Percentiles rank a stretch among this genome's conserved stretches.
These are phyloP conservation scores for Mychonastes homosphaera DNA, from an alignment of 139 green algal species.

Conservation along the genomic window DNA sequence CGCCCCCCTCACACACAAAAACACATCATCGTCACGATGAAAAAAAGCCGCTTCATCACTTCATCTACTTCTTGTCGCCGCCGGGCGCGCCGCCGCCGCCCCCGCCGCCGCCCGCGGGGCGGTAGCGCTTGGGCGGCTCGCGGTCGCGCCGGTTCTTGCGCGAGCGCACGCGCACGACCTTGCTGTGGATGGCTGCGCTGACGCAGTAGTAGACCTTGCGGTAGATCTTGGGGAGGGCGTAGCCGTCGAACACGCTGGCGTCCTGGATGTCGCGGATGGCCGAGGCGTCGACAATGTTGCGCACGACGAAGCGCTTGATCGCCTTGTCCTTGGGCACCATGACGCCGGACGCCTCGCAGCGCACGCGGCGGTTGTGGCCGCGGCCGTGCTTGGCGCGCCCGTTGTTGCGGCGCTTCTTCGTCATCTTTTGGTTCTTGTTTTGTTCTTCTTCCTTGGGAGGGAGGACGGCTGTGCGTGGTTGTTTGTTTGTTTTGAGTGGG, in stretches of 20 bases:
- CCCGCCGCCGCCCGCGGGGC: too few species aligned
- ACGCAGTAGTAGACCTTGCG: conserved; percentile 99
- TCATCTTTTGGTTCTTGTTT: too few species aligned
- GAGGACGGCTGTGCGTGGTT: too few species aligned
- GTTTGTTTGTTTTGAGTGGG: too few species aligned
- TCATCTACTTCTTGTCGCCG: too few species aligned
- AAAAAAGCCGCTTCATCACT: too few species aligned
- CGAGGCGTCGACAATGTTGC: conserved; percentile 95
- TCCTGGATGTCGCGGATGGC: conserved; percentile 98
- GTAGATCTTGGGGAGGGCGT: conserved; percentile 98
- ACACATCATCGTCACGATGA: too few species aligned
- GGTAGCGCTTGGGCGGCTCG: conserved; percentile 75
- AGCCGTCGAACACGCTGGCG: conserved; percentile 78
- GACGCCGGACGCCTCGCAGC: conserved; percentile 89
- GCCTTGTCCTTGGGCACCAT: conserved; percentile 98
- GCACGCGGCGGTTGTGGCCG: conserved; percentile 79
- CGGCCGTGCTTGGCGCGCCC: conserved; percentile 83
- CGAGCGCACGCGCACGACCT: conserved; percentile 93
- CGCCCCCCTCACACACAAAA: too few species aligned
- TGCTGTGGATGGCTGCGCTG: conserved; percentile 96
- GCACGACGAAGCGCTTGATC: conserved; percentile 98
- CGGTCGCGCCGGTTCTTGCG: conserved; percentile 76
- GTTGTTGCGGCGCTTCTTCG: conserved; percentile 77
- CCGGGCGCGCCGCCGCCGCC: too few species aligned
- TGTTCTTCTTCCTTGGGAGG: too few species aligned